Conservation (phyloP, 805 yeast species). For the Kuraishia piskuri region DNA sequence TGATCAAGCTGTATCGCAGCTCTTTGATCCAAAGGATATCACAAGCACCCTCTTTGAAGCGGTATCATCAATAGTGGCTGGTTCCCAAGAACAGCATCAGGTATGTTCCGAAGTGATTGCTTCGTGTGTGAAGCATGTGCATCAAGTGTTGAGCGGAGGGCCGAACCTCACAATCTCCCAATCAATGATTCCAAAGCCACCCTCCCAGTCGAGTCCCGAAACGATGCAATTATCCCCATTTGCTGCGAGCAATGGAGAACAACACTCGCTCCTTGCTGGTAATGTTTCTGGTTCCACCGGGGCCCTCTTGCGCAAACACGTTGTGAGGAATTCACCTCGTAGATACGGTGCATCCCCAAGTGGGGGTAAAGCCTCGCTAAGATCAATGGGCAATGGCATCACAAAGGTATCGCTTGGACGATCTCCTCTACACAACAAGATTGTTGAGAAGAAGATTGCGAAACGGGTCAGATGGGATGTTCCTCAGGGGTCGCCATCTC, state of each 20-base stretch:
- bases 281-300: not conserved
- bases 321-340: not conserved
- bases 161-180: not conserved
- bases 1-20: constrained; percentile 34
- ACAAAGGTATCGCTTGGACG: not conserved
- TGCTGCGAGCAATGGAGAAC: not conserved
- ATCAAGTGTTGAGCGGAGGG: not conserved
- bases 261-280: not conserved
- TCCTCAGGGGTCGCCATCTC: not conserved
- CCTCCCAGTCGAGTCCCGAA: not conserved
- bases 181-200: not conserved
- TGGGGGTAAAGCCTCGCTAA: not conserved
- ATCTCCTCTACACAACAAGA: not conserved
- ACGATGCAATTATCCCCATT: not conserved
- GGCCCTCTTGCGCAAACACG: not conserved
- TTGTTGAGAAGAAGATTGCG: not conserved
- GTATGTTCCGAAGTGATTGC: not conserved
- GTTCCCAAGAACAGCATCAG: not conserved
- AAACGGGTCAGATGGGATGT: not conserved
- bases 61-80: not conserved
- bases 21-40: not conserved
- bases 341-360: not conserved
- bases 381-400: not conserved
- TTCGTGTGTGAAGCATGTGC: not conserved
- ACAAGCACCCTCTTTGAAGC: not conserved